These are phyloP conservation scores for Tritrichomonas foetus DNA, from an alignment of 208 protist genomes.

Conservation along the genomic window DNA sequence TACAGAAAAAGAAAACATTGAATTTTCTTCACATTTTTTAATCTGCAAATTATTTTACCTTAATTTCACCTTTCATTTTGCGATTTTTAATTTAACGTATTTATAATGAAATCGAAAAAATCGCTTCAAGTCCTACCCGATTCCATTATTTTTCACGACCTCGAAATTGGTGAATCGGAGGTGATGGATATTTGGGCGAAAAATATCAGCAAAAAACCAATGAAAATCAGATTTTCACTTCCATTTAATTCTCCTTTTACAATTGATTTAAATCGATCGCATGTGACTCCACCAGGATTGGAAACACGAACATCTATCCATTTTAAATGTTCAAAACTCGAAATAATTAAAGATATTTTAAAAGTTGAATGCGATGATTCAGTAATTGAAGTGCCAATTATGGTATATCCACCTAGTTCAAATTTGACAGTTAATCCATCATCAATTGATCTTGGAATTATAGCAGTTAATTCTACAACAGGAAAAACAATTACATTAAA, in stretches of 20 bases:
- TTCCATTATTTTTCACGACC: background rate
- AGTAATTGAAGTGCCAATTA: background rate
- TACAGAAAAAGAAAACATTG: too few species aligned
- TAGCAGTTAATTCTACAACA: background rate
- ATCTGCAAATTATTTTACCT: too few species aligned
- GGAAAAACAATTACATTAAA: background rate
- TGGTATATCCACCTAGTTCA: background rate
- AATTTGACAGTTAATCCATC: background rate
- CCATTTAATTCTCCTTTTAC: background rate
- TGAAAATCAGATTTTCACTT: background rate
- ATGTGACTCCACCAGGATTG: background rate
- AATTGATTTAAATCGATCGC: background rate
- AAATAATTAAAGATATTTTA: background rate
- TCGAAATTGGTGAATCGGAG: background rate
- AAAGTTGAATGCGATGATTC: background rate
- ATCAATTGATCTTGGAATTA: background rate
- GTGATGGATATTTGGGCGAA: background rate
- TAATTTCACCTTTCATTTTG: too few species aligned
- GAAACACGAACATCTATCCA: background rate
- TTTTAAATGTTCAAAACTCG: background rate
- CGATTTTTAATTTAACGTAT: conserved; percentile 9
- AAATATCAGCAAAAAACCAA: background rate
- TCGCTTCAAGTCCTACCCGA: background rate
- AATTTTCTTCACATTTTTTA: too few species aligned
- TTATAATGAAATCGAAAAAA: background rate